Base-by-base conservation (phyloP, 805 yeast genomes). In the Lipomyces spencermartinsiae region DNA sequence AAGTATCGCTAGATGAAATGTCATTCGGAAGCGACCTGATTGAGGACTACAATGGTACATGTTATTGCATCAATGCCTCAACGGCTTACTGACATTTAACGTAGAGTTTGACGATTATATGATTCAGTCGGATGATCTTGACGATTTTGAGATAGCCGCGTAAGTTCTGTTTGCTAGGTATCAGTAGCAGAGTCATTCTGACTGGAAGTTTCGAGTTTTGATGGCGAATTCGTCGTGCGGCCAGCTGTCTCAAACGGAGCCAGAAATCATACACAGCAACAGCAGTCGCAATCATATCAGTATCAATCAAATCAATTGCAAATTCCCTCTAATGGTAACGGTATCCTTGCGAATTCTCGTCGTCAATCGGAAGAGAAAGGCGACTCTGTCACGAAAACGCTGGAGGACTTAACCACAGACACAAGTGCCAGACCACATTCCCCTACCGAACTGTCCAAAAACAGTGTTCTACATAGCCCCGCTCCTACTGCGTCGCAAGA, bases 11-110 rank as follows among this genome's bases (percentile, higher is more conserved):
- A 22, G 62, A 55, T 25, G 60, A 58, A 25, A 65, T 61, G 65
- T 61, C 65, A 10, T 67, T 64, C 53, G 70, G 70, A 29, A 64
- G 69, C 39, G 71, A 67, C 31, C 53, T 64, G 33, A 54, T 64
- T 31, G 70, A 63, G 19, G 71, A 67, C 10, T 67, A 63, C 33
- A 62, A 65, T 34, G 69, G 69, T 65, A 53, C 51, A 61, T 25
- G 1, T 25, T 25, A 43, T 43, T n/a, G 19, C 22, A 12, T 43
- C 29, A 6, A 9, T 43, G 16, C 22, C 8, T 43, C n/a, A 7
- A 43, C 9, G 2, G 22, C n/a, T 51, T 22, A 46, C 22, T 43
- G 35, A 10, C 25, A 14, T 31, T 29, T n/a, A 9, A 33, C 14
- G 33, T 25, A 59, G 66, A 66, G 35, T 14, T 66, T 51, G 69